Evolutionary conservation across 2,329 filamentous ascomycete genomes (phyloP), one percentile per base, ranked within the genome.

Genomic region (Neopestalotiopsis sp.): DNA sequence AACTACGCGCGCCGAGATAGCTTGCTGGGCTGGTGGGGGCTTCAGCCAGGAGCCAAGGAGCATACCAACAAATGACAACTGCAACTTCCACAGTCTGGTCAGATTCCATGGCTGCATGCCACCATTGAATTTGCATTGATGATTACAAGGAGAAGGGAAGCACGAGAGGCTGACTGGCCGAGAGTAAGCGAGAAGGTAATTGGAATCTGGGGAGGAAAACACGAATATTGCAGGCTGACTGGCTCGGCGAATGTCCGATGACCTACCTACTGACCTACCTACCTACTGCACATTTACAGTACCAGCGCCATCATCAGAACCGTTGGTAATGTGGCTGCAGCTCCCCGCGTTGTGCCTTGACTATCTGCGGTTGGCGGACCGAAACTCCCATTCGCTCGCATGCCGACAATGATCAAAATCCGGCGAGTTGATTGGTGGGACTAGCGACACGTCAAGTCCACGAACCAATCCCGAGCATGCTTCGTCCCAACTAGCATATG

Each of bases 341-440:
- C n/a, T 38, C 20, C 34, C 65, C 61, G 60, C 61, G 30, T 67
- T 60, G 66, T 52, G 52, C 60, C 66, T 42, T 61, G 56, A 61
- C 64, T 32, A 34, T 67, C 34, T 45, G 70, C 72, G 75, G 72
- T 73, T 68, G 63, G 69, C 75, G 75, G 75, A 71, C 75, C 75
- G 75, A 75, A 69, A 60, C 72, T 76, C 75, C 75, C 69, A 73
- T 68, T 73, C 67, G 69, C 52, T 67, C 42, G 61, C 30, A 14
- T 60, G n/a, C 7, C 59, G 38, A 65, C 45, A 20, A 14, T 58
- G 34, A 30, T 17, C 42, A 20, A 6, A 20, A 52, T 52, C 30
- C 28, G 17, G 17, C 28, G 60, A 20, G n/a, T 24, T 71, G 68
- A 75, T 75, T 75, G 70, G 75, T 71, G 74, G 72, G 59, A 66